Evolutionary conservation across 345 rosid genomes (phyloP).

Genomic region (Firmiana major): DNA sequence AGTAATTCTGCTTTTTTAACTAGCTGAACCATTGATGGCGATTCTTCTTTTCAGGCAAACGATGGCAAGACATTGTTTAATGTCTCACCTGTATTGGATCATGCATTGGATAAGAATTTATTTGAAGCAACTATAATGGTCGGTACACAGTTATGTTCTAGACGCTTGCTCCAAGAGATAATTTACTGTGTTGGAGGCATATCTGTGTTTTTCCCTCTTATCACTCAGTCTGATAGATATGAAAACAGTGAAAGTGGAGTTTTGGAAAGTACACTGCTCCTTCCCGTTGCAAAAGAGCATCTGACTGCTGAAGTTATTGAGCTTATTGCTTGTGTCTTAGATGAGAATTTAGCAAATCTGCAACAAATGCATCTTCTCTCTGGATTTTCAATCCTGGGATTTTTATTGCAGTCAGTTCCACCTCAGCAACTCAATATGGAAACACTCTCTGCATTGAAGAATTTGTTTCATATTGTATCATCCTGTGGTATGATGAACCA

Average conservation of each 20-base stretch:
- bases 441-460: constrained; percentile 86
- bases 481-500: constrained; percentile 56
- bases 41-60: constrained; percentile 71
- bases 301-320: constrained; percentile 89
- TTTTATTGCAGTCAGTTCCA: constrained; percentile 82
- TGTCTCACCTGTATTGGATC: constrained; percentile 68
- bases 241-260: constrained; percentile 51
- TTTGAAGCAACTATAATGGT: constrained; percentile 75
- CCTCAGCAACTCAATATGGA: constrained; percentile 87
- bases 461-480: constrained; percentile 66
- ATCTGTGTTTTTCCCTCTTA: constrained; percentile 91
- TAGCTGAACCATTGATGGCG: constrained; percentile 2
- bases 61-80: constrained; percentile 81
- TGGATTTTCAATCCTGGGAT: constrained; percentile 85
- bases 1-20: not conserved
- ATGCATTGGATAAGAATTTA: constrained; percentile 53
- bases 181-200: constrained; percentile 97
- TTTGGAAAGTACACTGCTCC: constrained; percentile 44
- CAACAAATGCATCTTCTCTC: constrained; percentile 94
- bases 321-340: constrained; percentile 89
- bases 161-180: constrained; percentile 87
- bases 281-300: constrained; percentile 69
- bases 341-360: constrained; percentile 87
- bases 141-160: constrained; percentile 87
- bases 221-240: constrained; percentile 79